Evolutionary conservation across 2,329 filamentous ascomycete genomes (phyloP).

Genomic region (Aphanocladium album): DNA sequence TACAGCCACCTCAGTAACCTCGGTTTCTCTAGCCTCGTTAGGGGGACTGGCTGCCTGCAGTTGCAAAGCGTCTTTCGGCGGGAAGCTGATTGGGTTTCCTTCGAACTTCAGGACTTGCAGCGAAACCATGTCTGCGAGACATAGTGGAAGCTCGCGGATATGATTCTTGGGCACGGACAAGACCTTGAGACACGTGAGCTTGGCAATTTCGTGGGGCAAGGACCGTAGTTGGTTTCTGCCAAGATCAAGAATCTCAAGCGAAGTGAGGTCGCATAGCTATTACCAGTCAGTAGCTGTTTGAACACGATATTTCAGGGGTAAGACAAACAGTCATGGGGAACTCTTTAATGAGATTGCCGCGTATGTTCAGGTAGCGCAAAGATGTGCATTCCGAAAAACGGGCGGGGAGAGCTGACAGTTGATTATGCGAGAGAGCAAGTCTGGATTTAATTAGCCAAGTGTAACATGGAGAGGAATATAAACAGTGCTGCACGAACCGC

Average conservation of each 20-base stretch:
- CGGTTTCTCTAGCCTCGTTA: conserved; percentile 54
- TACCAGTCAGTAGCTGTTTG: conserved; percentile 17
- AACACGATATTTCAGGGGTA: conserved; percentile 15
- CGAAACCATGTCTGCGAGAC: conserved; percentile 83
- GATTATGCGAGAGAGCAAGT: conserved; percentile 77
- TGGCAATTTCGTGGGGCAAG: conserved; percentile 74
- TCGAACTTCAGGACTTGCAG: conserved; percentile 86
- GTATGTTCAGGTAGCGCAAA: conserved; percentile 73
- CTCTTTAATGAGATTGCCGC: conserved; percentile 67
- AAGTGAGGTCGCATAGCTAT: conserved; percentile 78
- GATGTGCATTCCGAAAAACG: conserved; percentile 73
- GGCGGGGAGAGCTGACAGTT: conserved; percentile 61
- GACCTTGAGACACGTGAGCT: conserved; percentile 80
- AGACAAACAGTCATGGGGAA: conserved; percentile 51
- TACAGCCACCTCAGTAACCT: conserved; percentile 56
- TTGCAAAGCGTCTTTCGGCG: conserved; percentile 64
- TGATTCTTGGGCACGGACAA: conserved; percentile 82
- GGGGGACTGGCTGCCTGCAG: conserved; percentile 50
- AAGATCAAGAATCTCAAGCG: conserved; percentile 88
- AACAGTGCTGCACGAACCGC: conserved; percentile 48
- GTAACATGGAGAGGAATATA: not conserved
- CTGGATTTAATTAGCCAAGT: conserved; percentile 25
- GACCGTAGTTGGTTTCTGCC: conserved; percentile 78
- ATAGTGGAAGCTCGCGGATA: conserved; percentile 77
- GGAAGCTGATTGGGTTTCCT: conserved; percentile 79